Base-by-base conservation (phyloP, 2,329 filamentous ascomycete genomes). In the Chrysoporthe puriensis region DNA sequence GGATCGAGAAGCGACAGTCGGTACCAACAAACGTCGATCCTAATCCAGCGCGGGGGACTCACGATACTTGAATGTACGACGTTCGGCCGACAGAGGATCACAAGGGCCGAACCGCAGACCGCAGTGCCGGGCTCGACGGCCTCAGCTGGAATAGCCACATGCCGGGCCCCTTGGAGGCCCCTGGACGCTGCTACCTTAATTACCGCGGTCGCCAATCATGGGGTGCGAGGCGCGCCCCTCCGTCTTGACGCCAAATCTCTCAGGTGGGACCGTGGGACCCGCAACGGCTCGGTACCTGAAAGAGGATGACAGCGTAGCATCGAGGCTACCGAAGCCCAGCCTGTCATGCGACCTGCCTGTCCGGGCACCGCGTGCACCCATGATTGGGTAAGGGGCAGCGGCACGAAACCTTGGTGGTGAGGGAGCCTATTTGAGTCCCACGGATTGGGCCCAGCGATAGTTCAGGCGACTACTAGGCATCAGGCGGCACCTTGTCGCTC, bases 201-300 rank as follows among this genome's bases (percentile, higher is more conserved):
- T 40, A 40, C 54, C 54, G 54, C 34, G 3, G 34, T 9, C 54
- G 54, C 54, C 54, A 57, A 57, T 57, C 54, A 57, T 40, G 54
- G 34, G 54, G 7, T 9, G 16, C 34, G 34, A 11, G 54, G 32
- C 34, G 54, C n/a, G 54, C 54, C 54, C 54, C 32, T 57, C 54
- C n/a, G 54, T 57, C 54, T 40, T 32, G 54, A 18, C 14, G 14
- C 32, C 34, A 57, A 57, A 57, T 57, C 54, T 40, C 54, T 57
- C 54, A 36, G 54, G 54, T 57, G 54, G 54, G 54, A 34, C 32
- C 54, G 54, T 57, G 54, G 54, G 54, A 34, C 32, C 54, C 40
- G 54, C 54, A 40, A 18, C 54, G 32, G 54, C 40, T 57, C 54
- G 54, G 54, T 57, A 40, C 54, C 54, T 57, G 54, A 57, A 57